Evolutionary conservation across 805 yeast genomes (phyloP), one percentile per base, ranked within the genome.

Genomic region (Candida orba): DNA sequence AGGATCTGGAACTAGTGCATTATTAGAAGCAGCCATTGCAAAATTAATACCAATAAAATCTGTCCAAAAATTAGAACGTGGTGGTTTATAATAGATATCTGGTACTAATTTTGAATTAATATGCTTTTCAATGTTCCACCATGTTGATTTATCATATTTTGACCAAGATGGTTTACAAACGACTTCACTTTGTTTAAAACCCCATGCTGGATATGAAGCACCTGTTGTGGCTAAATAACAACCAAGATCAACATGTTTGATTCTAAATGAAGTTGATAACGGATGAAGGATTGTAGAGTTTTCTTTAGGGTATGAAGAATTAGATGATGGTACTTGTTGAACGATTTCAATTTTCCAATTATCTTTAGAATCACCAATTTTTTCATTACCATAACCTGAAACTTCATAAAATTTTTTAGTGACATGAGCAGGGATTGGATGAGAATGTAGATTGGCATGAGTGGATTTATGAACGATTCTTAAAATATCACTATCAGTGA

Each of bases 301-400:
- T 39, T 67, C 58, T 36, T 72, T 72, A 42, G 46, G 70, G 52
- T 14, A 76, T 61, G 42, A 72, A 58, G 39, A 39, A 42, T 52
- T 66, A 2, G 46, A 27, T 10, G 58, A 69, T n/a, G 39, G 36
- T 8, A 51, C 53, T 59, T 84, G 91, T 38, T 77, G 76, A 44
- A 78, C 84, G 51, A 93, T 73, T 66, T 91, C 96, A 36, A 91
- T 69, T 33, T 83, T 67, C 99, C 99, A 93, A 63, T 93, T 82
- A 60, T 90, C 97, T 57, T 85, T 84, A 4, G 62, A 63, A 57
- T 91, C 98, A 48, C 93, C 91, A 47, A 79, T 60, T 0, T 74
- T 69, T 39, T 74, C 71, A 50, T 78, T 76, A 45, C 96, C 95
- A 59, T 88, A 88, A 57, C 96, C 85, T 10, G 96, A 78, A 14